Evolutionary conservation across 169 alveolate genomes (phyloP).

Genomic region (Plasmodium billcollinsi): DNA sequence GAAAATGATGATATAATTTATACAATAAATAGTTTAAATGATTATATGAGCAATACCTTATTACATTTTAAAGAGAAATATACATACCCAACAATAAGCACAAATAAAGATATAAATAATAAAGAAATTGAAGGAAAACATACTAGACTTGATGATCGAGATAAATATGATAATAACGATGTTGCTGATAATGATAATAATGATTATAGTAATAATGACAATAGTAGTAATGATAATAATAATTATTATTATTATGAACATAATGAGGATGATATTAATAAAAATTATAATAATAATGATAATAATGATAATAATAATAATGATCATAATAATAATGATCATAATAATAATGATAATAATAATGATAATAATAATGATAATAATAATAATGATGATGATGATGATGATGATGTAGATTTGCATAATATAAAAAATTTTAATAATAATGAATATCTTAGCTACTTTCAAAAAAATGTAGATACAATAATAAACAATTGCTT

Average conservation of each 20-base stretch:
- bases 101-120: no score
- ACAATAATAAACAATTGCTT: constrained; percentile 48
- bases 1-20: background rate
- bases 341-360: background rate
- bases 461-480: constrained; percentile 44
- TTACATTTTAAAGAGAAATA: no score
- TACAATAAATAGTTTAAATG: no score
- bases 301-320: background rate
- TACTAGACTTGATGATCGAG: no score
- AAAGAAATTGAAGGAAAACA: no score
- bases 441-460: constrained; percentile 19
- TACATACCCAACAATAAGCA: no score
- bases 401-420: background rate
- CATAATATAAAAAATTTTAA: background rate
- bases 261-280: background rate
- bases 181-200: no score
- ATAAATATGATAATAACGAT: no score
- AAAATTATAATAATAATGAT: background rate
- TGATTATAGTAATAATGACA: no score
- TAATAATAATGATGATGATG: background rate
- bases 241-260: background rate
- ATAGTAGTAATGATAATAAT: background rate
- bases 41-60: no score
- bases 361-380: background rate
- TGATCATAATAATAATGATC: background rate